Conservation (phyloP, 768 basidiomycete genomes). For the Coprinopsis marcescibilis region DNA sequence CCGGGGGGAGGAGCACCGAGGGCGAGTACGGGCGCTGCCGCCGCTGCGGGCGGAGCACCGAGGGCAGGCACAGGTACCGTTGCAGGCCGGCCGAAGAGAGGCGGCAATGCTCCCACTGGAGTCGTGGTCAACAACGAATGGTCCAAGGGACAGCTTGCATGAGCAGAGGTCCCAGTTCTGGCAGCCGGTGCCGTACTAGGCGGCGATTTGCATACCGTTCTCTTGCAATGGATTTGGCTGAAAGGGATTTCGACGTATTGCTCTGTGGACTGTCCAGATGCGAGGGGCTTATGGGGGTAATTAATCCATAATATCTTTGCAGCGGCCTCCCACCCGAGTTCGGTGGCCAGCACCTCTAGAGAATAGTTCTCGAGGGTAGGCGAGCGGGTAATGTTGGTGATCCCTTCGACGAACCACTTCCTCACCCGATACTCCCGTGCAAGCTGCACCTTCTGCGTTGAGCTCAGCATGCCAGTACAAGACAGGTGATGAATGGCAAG, state of each 20-base stretch:
- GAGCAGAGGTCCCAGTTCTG: too few relatives aligned
- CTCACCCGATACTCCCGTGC: not conserved
- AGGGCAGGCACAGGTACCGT: too few relatives aligned
- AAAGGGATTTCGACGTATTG: not conserved
- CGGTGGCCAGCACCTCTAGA: not conserved
- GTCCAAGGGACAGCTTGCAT: too few relatives aligned
- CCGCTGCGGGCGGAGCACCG: too few relatives aligned
- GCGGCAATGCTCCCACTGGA: too few relatives aligned
- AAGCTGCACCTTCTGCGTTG: not conserved
- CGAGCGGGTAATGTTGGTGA: not conserved
- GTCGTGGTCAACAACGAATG: too few relatives aligned
- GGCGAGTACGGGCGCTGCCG: too few relatives aligned
- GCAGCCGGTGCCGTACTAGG: too few relatives aligned
- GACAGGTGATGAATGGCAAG: not conserved
- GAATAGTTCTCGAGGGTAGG: not conserved
- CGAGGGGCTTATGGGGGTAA: not conserved
- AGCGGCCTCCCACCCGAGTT: not conserved
- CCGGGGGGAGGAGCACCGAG: too few relatives aligned
- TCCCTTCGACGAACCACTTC: not conserved
- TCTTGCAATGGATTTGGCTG: not conserved
- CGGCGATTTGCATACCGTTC: too few relatives aligned
- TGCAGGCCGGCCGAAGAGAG: too few relatives aligned
- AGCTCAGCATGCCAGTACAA: not conserved
- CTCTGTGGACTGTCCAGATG: too few relatives aligned
- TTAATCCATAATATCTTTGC: not conserved